A percentile compares a stretch with the other conserved stretches of the same genome.
Evolutionary conservation across 495 filamentous ascomycete genomes (phyloP).

Genomic region (Xylaria grammica): DNA sequence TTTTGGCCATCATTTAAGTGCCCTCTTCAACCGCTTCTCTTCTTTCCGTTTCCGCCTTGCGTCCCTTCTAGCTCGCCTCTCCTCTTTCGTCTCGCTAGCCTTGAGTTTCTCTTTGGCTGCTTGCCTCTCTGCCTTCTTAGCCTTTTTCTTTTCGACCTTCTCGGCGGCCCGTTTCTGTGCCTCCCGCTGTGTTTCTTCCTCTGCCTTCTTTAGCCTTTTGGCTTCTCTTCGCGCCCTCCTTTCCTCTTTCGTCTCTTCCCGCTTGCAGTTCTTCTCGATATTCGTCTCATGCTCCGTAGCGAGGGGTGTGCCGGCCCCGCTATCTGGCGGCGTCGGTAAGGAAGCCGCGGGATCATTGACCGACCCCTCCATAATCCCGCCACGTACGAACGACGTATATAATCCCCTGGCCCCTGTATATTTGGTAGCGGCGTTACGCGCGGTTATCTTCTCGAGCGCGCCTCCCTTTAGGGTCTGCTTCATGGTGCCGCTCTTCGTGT

Average conservation of each 20-base stretch:
- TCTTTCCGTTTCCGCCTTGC: slow-evolving; percentile 48
- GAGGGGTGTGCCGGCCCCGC: slow-evolving; percentile 39
- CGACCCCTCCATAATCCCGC: slow-evolving; percentile 74
- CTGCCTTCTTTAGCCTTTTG: slow-evolving; percentile 43
- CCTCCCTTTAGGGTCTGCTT: slow-evolving; percentile 56
- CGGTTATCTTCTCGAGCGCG: slow-evolving; percentile 56
- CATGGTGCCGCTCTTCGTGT: slow-evolving; percentile 56
- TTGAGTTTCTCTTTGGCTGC: slow-evolving; percentile 28
- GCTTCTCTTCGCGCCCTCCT: slow-evolving; percentile 41
- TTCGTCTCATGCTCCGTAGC: slow-evolving; percentile 38
- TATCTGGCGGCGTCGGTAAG: slow-evolving; percentile 31
- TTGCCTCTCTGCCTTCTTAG: slow-evolving; percentile 37
- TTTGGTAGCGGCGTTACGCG: slow-evolving; percentile 46
- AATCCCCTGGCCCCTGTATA: slow-evolving; percentile 63
- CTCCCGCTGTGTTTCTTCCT: slow-evolving; percentile 41
- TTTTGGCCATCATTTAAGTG: slow-evolving; percentile 13
- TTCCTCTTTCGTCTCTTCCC: slow-evolving; percentile 44
- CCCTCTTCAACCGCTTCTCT: slow-evolving; percentile 38
- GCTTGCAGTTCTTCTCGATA: slow-evolving; percentile 38
- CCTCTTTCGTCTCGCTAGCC: slow-evolving; percentile 43
- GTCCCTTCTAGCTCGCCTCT: slow-evolving; percentile 42
- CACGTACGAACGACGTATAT: slow-evolving; percentile 82
- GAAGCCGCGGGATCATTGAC: slow-evolving; percentile 41
- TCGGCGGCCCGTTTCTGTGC: slow-evolving; percentile 27
- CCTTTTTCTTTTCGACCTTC: slow-evolving; percentile 40